A percentile compares a stretch with the other conserved stretches of the same genome.
These are phyloP conservation scores for Chlorokybus atmophyticus DNA, from an alignment of 139 green algal genomes.

Conservation along the genomic window DNA sequence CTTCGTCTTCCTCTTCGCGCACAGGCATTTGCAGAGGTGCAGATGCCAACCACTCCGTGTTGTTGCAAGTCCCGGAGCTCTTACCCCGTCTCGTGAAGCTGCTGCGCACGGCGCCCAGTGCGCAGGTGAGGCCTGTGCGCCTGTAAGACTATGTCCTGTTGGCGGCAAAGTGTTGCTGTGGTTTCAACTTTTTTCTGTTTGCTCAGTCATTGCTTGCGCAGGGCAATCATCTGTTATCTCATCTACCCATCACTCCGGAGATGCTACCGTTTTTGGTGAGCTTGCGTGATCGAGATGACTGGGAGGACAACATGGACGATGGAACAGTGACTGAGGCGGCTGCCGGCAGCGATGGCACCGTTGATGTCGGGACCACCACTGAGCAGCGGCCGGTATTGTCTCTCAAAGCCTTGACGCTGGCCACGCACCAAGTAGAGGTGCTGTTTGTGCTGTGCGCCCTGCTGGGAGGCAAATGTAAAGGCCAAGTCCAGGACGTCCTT, in stretches of 20 bases:
- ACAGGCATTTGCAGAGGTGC: slow-evolving; percentile 8
- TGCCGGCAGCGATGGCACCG: too few species aligned
- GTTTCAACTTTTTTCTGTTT: background rate
- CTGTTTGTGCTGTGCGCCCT: slow-evolving; percentile 28
- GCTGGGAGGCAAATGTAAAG: slow-evolving; percentile 8
- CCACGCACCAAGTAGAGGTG: slow-evolving; percentile 26
- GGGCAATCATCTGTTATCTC: too few species aligned
- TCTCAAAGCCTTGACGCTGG: slow-evolving; percentile 1
- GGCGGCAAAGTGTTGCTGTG: background rate
- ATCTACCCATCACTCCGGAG: too few species aligned
- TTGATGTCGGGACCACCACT: background rate
- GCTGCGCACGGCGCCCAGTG: slow-evolving; percentile 8
- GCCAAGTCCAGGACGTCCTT: slow-evolving; percentile 21
- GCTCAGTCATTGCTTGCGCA: too few species aligned
- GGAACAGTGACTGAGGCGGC: too few species aligned
- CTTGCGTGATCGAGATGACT: too few species aligned
- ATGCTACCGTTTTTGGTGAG: too few species aligned
- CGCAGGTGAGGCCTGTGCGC: slow-evolving; percentile 10
- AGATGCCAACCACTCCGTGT: slow-evolving; percentile 24
- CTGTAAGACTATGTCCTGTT: background rate
- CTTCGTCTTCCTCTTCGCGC: background rate
- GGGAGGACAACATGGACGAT: too few species aligned
- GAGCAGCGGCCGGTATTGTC: background rate
- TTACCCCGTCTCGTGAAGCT: slow-evolving; percentile 25
- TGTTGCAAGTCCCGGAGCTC: slow-evolving; percentile 22